These are phyloP conservation scores for Larix sibirica DNA, from an alignment of 83 land plant genomes.

Conservation along the genomic window DNA sequence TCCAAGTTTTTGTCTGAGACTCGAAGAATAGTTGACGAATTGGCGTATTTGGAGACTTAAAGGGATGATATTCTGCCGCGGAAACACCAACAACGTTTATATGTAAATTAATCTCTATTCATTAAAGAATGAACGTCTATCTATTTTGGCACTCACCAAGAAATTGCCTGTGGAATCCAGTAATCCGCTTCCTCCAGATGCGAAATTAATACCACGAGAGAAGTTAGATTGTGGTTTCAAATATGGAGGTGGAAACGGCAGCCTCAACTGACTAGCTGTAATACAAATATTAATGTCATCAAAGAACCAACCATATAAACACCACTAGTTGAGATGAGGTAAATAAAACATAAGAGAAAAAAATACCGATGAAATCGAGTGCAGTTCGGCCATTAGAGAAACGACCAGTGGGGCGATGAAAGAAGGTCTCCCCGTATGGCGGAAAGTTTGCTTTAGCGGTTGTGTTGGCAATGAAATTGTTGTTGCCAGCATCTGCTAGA, in stretches of 20 bases:
- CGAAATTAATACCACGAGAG: not conserved
- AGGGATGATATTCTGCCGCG: not conserved
- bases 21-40: not conserved
- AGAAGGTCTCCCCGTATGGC: slow-evolving; percentile 53
- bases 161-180: not conserved
- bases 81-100: not conserved
- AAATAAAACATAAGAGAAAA: too few species aligned
- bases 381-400: slow-evolving; percentile 66
- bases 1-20: not conserved
- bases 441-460: slow-evolving; percentile 49
- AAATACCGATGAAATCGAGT: slow-evolving; percentile 25
- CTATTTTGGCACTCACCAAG: not conserved
- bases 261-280: not conserved
- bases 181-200: not conserved
- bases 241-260: not conserved
- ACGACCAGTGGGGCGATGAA: slow-evolving; percentile 56
- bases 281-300: not conserved
- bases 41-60: not conserved
- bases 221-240: not conserved
- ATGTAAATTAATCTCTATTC: not conserved
- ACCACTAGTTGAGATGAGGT: not conserved
- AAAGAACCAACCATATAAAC: not conserved
- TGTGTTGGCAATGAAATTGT: slow-evolving; percentile 38
- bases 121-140: not conserved
- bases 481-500: slow-evolving; percentile 51